Evolutionary conservation across 768 basidiomycete genomes (phyloP), one percentile per base, ranked within the genome.

Genomic region (Russula compacta): DNA sequence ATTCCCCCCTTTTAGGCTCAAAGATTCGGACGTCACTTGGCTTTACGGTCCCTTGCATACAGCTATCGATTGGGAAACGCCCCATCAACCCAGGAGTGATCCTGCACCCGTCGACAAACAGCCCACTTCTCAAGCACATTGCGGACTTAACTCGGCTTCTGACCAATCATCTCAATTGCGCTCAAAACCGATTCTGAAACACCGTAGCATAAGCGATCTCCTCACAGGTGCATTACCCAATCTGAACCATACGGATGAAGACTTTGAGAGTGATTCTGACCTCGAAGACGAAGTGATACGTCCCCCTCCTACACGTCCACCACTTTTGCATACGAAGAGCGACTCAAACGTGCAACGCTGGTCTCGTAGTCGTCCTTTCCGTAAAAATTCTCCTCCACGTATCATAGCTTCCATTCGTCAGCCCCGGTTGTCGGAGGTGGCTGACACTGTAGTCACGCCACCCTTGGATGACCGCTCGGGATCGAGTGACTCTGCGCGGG

Each of bases 21-120:
- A 99, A 74, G 95, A 99, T 74, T 94, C 91, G 6, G 95, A 99
- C 72, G 95, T 98, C 43, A 99, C 97, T 2, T 99, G 95, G 95
- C 83, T 99, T 0, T 98, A 99, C 69, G 95, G 95, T 0, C 95
- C 95, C 21, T 78, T 99, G 0, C 95, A 99, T 72, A 92, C 93
- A 0, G 92, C 92, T n/a, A 84, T 86, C 48, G 92, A 92, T 66
- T 89, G 87, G 75, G 79, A 84, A 4, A 87, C 86, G 4, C 83
- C 85, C 0, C 81, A 84, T 2, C 84, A 82, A 69, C 80, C 79
- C 40, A 69, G 69, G 53, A 73, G 78, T 7, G 73, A 76, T 1
- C 75, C 75, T 17, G 73, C 73, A 40, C 70, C 69, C 0, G 68
- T 73, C 10, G 72, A 76, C 58, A 74, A 73, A 66, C 71, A 78